A percentile compares a stretch with the other conserved stretches of the same genome.
Evolutionary conservation across 2,329 filamentous ascomycete genomes (phyloP).

Genomic region (Fusarium domesticum): DNA sequence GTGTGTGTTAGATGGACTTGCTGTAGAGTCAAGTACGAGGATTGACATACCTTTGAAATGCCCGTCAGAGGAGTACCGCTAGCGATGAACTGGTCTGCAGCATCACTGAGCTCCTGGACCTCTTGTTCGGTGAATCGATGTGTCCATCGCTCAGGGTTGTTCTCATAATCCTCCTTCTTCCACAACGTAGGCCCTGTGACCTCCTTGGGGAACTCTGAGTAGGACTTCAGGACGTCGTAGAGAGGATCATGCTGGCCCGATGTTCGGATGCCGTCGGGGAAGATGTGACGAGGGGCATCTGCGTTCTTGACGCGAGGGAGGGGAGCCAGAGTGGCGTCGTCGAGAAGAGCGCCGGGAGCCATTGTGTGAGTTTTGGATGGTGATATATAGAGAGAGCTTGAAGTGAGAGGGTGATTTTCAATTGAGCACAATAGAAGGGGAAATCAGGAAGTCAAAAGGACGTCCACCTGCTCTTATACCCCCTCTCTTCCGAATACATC

Average conservation of each 20-base stretch:
- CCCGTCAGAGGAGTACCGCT: conserved; percentile 66
- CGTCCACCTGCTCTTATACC: conserved; percentile 9
- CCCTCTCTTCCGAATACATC: conserved; percentile 13
- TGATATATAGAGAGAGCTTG: not conserved
- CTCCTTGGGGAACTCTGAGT: conserved; percentile 66
- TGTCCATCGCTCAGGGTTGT: conserved; percentile 68
- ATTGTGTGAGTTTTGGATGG: conserved; percentile 11
- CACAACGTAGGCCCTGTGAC: conserved; percentile 73
- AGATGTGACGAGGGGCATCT: conserved; percentile 32
- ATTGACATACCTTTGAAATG: conserved; percentile 43
- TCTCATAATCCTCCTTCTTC: conserved; percentile 63
- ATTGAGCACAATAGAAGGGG: conserved; percentile 1
- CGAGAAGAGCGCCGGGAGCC: conserved; percentile 27
- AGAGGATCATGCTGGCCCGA: conserved; percentile 72
- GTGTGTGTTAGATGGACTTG: conserved; percentile 8
- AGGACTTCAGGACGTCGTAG: conserved; percentile 61
- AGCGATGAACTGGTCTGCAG: conserved; percentile 67
- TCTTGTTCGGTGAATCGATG: conserved; percentile 67
- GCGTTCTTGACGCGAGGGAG: conserved; percentile 24
- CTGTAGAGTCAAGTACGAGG: not conserved
- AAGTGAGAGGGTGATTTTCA: not conserved
- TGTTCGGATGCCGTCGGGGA: conserved; percentile 49
- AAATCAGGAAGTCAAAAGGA: not conserved
- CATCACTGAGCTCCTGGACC: conserved; percentile 61
- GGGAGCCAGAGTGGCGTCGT: conserved; percentile 14